A percentile compares a stretch with the other conserved stretches of the same genome.
These are phyloP conservation scores for Penicillium sp. DNA, from an alignment of 2,329 filamentous ascomycete species.

Conservation along the genomic window DNA sequence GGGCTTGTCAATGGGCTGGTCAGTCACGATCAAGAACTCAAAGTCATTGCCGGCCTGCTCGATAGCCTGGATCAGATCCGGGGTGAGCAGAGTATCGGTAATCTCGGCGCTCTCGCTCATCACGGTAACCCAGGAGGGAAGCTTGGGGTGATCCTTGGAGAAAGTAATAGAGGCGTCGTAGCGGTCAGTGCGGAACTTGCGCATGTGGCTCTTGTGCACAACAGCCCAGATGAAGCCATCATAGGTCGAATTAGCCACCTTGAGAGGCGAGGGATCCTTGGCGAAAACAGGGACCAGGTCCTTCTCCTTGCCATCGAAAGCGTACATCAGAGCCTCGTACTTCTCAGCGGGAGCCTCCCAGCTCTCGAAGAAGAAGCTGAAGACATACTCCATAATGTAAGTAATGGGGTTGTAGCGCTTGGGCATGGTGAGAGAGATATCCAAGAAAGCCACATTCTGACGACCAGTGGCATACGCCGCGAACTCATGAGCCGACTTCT, in stretches of 20 bases:
- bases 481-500: conserved; percentile 87
- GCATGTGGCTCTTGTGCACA: conserved; percentile 95
- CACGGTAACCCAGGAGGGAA: conserved; percentile 85
- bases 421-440: conserved; percentile 77
- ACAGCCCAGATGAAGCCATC: conserved; percentile 94
- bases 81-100: conserved; percentile 81
- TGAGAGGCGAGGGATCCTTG: conserved; percentile 61
- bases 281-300: conserved; percentile 70
- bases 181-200: conserved; percentile 82
- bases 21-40: conserved; percentile 85
- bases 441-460: conserved; percentile 88
- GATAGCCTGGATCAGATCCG: conserved; percentile 82
- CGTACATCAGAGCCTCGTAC: conserved; percentile 76
- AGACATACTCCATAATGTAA: conserved; percentile 66
- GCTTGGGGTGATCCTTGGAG: conserved; percentile 89
- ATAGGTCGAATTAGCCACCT: conserved; percentile 63
- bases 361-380: conserved; percentile 80
- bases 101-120: conserved; percentile 98
- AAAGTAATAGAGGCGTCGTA: conserved; percentile 92
- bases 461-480: conserved; percentile 86
- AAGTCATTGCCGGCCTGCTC: conserved; percentile 76
- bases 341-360: conserved; percentile 70
- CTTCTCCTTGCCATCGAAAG: conserved; percentile 90
- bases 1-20: conserved; percentile 87
- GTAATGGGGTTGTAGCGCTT: conserved; percentile 85